These are phyloP conservation scores for Teratosphaeriaceae sp. DNA, from an alignment of 2,329 filamentous ascomycete genomes.

Conservation along the genomic window DNA sequence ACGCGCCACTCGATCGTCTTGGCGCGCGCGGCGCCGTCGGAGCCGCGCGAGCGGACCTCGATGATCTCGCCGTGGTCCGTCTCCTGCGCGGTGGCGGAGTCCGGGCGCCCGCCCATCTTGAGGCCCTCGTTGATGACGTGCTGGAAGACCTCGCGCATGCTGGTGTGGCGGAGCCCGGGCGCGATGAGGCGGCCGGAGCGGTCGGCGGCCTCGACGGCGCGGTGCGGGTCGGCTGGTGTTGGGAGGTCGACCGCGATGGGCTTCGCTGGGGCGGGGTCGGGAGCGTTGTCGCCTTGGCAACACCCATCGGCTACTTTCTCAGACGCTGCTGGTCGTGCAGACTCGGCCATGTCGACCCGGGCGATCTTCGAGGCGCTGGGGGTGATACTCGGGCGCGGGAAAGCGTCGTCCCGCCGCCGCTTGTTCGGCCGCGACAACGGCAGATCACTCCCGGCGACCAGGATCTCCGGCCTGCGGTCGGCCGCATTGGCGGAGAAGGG, in stretches of 20 bases:
- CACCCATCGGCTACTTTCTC: conserved; percentile 22
- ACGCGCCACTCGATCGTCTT: conserved; percentile 47
- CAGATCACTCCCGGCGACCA: conserved; percentile 38
- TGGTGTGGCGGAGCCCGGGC: conserved; percentile 42
- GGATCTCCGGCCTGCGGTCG: conserved; percentile 37
- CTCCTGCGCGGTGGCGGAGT: conserved; percentile 43
- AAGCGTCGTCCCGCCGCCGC: conserved; percentile 35
- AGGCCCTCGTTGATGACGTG: conserved; percentile 47
- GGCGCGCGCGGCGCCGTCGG: conserved; percentile 37
- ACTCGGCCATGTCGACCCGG: conserved; percentile 13
- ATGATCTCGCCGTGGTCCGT: conserved; percentile 44
- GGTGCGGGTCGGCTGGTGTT: conserved; percentile 9
- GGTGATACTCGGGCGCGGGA: conserved; percentile 18
- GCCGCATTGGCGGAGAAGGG: conserved; percentile 15
- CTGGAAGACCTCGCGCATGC: conserved; percentile 44
- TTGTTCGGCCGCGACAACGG: conserved; percentile 36
- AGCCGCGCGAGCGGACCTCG: conserved; percentile 39
- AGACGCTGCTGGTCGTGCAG: conserved; percentile 12
- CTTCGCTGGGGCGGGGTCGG: conserved; percentile 9
- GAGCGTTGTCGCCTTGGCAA: conserved; percentile 22
- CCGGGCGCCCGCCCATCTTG: conserved; percentile 46
- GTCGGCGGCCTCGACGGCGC: conserved; percentile 4
- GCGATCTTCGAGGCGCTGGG: conserved; percentile 20
- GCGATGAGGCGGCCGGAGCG: conserved; percentile 30
- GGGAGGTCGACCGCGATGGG: conserved; percentile 10